Base-by-base conservation (phyloP, 495 filamentous ascomycete genomes). In the Aspergillus coremiiformis region DNA sequence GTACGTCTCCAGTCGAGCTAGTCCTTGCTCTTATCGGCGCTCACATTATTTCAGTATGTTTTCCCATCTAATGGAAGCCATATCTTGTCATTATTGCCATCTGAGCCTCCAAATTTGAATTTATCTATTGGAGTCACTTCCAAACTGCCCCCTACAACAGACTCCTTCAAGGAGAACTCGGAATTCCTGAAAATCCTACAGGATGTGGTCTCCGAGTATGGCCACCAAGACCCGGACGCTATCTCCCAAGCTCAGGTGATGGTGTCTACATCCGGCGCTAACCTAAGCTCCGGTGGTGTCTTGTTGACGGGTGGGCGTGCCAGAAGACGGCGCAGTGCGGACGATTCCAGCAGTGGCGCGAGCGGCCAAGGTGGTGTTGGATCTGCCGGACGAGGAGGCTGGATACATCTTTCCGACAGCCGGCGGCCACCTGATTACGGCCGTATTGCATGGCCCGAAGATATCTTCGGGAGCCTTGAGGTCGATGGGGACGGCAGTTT, bases 381-480 rank as follows among this genome's bases (percentile, higher is more conserved):
- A 1, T 87, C 89, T 14, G 89, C 77, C 1, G 90, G 89, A 0
- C 72, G 86, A 47, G 93, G 92, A 19, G 93, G 93, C 0, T 93
- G 85, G 75, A 79, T 96, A 15, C 93, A 98, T 75, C 76, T 98
- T 4, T 92, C 84, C 44, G 93, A 96, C 62, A 61, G 63, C 58
- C 74, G 93, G 53, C 84, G 86, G 47, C 87, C 90, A 15, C 91
- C 91, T 7, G 90, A 96, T 56, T 98, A 80, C 73, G 93, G 93
- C 0, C 68, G 93, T 45, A 95, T 96, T 60, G 87, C 92, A 41
- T 87, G 86, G 76, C 81, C 82, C 0, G 91, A 95, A 67, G 89
- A 97, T 71, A 97, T 97, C 51, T 84, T 97, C 60, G 92, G 92
- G 27, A 96, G 91, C 61, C 75, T 96, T 43, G 85, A 93, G 63